These are phyloP conservation scores for Acaromyces ingoldii DNA, from an alignment of 1,284 basidiomycete species.

Conservation along the genomic window DNA sequence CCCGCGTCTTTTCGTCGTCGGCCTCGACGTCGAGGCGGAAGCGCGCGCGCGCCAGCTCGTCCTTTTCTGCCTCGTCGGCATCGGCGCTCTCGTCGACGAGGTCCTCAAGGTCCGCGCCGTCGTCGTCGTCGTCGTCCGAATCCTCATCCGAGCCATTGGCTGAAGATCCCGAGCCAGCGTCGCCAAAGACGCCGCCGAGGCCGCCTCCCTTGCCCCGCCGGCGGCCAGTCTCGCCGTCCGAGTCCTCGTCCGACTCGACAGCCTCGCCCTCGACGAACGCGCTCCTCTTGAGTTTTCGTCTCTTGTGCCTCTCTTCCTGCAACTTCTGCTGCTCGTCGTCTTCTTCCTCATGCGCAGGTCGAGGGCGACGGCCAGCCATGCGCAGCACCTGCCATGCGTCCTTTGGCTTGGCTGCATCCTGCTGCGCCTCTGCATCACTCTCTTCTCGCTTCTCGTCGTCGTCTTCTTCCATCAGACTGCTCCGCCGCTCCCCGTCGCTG, in stretches of 20 bases:
- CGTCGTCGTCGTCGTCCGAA: conserved; percentile 34
- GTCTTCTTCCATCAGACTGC: no score
- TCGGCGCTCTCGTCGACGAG: conserved; percentile 45
- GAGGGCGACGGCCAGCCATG: not conserved
- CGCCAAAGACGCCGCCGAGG: conserved; percentile 37
- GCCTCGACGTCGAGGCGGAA: conserved; percentile 35
- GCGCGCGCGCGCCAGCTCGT: conserved; percentile 25
- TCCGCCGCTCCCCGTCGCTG: no score
- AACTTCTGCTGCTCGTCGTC: not conserved
- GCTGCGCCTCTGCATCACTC: conserved; percentile 3
- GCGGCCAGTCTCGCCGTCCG: conserved; percentile 13
- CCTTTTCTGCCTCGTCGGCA: conserved; percentile 39
- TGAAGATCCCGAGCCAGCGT: conserved; percentile 18
- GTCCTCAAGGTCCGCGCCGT: conserved; percentile 37
- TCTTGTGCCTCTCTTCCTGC: not conserved
- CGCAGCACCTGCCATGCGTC: not conserved
- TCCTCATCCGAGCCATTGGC: no score
- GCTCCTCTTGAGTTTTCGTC: conserved; percentile 3
- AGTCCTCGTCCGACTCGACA: conserved; percentile 48
- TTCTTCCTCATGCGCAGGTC: not conserved
- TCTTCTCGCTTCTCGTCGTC: not conserved
- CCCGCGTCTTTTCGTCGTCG: conserved; percentile 33
- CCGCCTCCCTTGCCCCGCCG: conserved; percentile 30
- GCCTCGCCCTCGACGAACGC: conserved; percentile 45
- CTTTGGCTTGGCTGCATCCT: no score